These are phyloP conservation scores for Curvularia verruculosa DNA, from an alignment of 2,329 filamentous ascomycete genomes.

Conservation along the genomic window DNA sequence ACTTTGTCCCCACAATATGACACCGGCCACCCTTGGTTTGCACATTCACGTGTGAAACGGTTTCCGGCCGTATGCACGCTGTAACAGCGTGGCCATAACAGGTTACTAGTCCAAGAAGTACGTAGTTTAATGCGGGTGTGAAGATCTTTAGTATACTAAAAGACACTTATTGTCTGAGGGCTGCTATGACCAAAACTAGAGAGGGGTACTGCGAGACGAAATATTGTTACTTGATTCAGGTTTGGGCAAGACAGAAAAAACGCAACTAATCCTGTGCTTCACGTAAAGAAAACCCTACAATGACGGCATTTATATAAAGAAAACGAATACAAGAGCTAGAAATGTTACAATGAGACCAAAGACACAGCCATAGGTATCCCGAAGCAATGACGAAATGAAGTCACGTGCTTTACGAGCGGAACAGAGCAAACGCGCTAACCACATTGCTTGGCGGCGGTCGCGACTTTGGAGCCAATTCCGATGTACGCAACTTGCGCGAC, in stretches of 20 bases:
- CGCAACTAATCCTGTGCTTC: neutral
- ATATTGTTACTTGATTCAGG: conserved; percentile 34
- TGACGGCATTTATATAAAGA: no score
- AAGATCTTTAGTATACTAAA: conserved; percentile 71
- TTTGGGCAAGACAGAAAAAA: neutral
- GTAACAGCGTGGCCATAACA: conserved; percentile 71
- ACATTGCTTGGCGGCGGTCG: conserved; percentile 6
- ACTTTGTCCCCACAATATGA: conserved; percentile 72
- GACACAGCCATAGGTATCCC: neutral
- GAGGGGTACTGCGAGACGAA: conserved; percentile 70
- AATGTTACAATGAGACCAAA: neutral
- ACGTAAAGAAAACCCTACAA: neutral
- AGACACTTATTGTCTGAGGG: conserved; percentile 68
- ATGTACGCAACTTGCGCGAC: neutral
- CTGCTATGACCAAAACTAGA: conserved; percentile 69
- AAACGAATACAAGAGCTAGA: neutral
- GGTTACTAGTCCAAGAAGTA: conserved; percentile 74
- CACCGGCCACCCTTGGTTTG: conserved; percentile 73
- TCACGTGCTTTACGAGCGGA: conserved; percentile 18
- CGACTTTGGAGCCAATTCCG: conserved; percentile 4
- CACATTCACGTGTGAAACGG: conserved; percentile 51
- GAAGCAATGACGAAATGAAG: conserved; percentile 38
- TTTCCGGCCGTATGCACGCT: conserved; percentile 46
- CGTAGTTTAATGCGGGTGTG: conserved; percentile 76
- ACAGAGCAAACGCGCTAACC: conserved; percentile 19